These are phyloP conservation scores for Citrus sp. DNA, from an alignment of 345 rosid species.

Conservation along the genomic window DNA sequence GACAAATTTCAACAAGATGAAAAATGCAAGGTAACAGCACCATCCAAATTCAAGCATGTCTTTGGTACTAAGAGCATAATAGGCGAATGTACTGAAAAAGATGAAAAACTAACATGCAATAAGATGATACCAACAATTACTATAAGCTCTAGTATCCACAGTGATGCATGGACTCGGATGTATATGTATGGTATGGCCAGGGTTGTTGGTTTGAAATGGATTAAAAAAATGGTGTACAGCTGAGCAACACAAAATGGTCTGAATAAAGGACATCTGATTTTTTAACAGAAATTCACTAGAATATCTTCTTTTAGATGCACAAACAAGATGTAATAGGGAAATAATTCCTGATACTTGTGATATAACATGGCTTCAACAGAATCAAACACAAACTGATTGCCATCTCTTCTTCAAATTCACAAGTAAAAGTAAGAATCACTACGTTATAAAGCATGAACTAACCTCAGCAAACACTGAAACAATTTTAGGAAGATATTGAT, in stretches of 20 bases:
- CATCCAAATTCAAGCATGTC: not conserved
- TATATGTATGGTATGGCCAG: too few species aligned
- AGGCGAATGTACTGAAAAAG: not conserved
- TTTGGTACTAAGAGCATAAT: not conserved
- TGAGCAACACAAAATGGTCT: too few species aligned
- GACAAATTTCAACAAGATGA: too few species aligned
- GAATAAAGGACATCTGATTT: too few species aligned
- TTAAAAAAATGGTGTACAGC: too few species aligned
- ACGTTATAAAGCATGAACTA: slow-evolving; percentile 15
- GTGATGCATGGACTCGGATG: too few species aligned
- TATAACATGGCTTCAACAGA: not conserved
- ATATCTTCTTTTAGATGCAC: too few species aligned
- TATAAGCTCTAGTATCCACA: too few species aligned
- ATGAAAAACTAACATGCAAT: not conserved
- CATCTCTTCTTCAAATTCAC: not conserved
- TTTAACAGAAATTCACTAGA: too few species aligned
- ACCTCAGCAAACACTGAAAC: slow-evolving; percentile 93
- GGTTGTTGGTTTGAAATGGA: too few species aligned
- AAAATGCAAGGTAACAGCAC: not conserved
- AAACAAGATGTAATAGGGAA: not conserved
- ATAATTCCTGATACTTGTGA: not conserved
- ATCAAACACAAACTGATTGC: not conserved
- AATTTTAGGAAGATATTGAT: slow-evolving; percentile 85
- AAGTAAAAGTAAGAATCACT: not conserved
- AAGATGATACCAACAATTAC: too few species aligned